phyloP scores from a whole-genome alignment of 2,329 filamentous ascomycete species.

The Botryotinia narcissicola region DNA sequence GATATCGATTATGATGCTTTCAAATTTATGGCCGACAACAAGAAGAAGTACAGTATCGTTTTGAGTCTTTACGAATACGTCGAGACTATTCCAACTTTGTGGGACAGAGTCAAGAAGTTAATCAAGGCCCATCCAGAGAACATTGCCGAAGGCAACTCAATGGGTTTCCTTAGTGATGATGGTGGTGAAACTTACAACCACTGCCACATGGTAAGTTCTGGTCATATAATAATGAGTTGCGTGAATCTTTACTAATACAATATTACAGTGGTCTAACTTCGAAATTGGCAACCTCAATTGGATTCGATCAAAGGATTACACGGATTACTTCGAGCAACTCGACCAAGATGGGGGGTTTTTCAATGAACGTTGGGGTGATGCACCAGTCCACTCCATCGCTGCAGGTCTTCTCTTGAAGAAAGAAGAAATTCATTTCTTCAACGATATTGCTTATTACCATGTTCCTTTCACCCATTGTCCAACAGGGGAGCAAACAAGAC shows the following conservation, averaged over 20 bases:
- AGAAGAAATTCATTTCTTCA: slow-evolving; percentile 96
- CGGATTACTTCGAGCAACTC: slow-evolving; percentile 85
- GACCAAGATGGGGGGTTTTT: slow-evolving; percentile 96
- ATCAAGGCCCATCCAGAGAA: slow-evolving; percentile 88
- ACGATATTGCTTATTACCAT: slow-evolving; percentile 98
- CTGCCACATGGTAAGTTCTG: slow-evolving; percentile 82
- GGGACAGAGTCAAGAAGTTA: slow-evolving; percentile 94
- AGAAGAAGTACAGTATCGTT: slow-evolving; percentile 98
- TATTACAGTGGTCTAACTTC: slow-evolving; percentile 89
- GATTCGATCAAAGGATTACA: slow-evolving; percentile 84
- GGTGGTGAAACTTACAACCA: slow-evolving; percentile 90
- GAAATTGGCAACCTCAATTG: slow-evolving; percentile 93
- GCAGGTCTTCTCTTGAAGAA: slow-evolving; percentile 84
- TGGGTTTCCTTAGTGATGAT: slow-evolving; percentile 90
- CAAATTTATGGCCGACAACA: slow-evolving; percentile 91
- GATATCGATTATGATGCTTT: slow-evolving; percentile 96
- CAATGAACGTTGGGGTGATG: slow-evolving; percentile 98
- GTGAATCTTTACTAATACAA: not conserved
- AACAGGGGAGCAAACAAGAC: slow-evolving; percentile 77
- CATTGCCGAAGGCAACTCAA: slow-evolving; percentile 76
- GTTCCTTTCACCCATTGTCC: slow-evolving; percentile 98
- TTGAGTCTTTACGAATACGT: slow-evolving; percentile 94
- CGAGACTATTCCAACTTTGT: slow-evolving; percentile 90
- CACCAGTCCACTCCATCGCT: slow-evolving; percentile 96
- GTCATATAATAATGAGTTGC: not conserved